Base-by-base conservation (phyloP, 176 grass and related monocot genomes). In the Avena sativa region DNA sequence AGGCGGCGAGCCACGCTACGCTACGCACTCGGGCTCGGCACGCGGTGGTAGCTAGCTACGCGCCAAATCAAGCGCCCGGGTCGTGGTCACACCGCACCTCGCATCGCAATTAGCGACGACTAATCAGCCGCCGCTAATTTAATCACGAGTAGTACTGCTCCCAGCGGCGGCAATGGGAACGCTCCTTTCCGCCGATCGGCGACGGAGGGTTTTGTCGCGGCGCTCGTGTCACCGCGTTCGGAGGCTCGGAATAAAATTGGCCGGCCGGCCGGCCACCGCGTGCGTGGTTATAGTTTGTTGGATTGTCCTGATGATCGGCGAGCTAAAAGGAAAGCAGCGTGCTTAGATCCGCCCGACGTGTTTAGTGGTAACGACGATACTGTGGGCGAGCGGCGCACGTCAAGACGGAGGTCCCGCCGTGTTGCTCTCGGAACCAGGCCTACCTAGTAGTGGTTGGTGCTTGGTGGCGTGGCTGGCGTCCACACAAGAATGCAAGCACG, bases 91-190 rank as follows among this genome's bases (percentile, higher is more conserved):
- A 9, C 36, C 3, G 49, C 32, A 3, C 10, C 12, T 11, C 44
- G 44, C 71, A 74, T 74, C 43, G 72, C 72, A 0, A 75, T 75
- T 75, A 51, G 72, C 23, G 72, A 75, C 72, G 72, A 75, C 47
- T 75, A 75, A 50, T 28, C 3, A 74, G 1, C 70, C 19, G 1
- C 70, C 19, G 2, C 43, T 74, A 3, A 74, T 74, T 74, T 8
- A 49, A 74, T 71, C 34, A 0, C 14, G 68, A 1, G 68, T 43
- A 9, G 16, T 43, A 20, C 19, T 43, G 34, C 68, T 34, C 32
- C 32, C 32, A 34, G 19, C 36, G 9, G 38, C 68, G 17, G 56
- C 7, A 20, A n/a, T n/a, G 56, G 8, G 56, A 58, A 58, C 6
- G 55, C 16, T 43, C 6, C 55, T 7, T 57, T 57, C 1, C 6